Evolutionary conservation across 2,329 filamentous ascomycete species (phyloP), one percentile per base, ranked within the genome.

Genomic region (Fusarium sambucinum): DNA sequence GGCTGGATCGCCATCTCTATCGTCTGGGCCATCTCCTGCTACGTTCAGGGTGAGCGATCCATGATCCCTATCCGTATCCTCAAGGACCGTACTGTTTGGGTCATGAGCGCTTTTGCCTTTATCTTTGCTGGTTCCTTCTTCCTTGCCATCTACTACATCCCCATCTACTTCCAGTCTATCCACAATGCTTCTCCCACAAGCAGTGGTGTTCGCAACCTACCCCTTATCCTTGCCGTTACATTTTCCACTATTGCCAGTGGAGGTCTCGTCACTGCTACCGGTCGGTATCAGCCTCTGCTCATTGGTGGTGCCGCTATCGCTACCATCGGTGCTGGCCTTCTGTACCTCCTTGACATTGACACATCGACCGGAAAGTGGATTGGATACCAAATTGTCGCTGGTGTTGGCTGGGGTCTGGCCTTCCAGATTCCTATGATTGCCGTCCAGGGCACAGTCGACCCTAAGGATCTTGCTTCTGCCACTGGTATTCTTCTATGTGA

Each of bases 381-480:
- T 41, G 85, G 84, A 8, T 87, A 84, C 69, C 84, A 87, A 74
- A 78, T 86, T 16, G 59, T 87, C 4, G 79, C 78, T 29, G 85
- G 85, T n/a, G 74, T 81, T 8, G 85, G 83, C 5, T 80, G 78
- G 60, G 85, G 85, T 14, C 62, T 74, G 9, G 79, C 76, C 4
- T 79, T 83, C 56, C 83, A 87, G 71, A 79, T 86, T 10, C 84
- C 84, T 38, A 83, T 86, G 74, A 84, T 85, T 60, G 82, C 81
- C 25, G 80, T 83, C 6, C 83, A 85, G 68, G 79, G 77, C 6
- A 77, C 78, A 13, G 76, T 81, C 5, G 63, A 72, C 3, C 73
- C 82, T 6, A 68, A 75, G 30, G 84, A 86, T 64, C 76, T 86
- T 17, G 77, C 82, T 5, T 79, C 82, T 25, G 80, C 79, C 25